A percentile compares a stretch with the other conserved stretches of the same genome.
Evolutionary conservation across 1,284 basidiomycete genomes (phyloP).

Genomic region (Tremellales sp.): DNA sequence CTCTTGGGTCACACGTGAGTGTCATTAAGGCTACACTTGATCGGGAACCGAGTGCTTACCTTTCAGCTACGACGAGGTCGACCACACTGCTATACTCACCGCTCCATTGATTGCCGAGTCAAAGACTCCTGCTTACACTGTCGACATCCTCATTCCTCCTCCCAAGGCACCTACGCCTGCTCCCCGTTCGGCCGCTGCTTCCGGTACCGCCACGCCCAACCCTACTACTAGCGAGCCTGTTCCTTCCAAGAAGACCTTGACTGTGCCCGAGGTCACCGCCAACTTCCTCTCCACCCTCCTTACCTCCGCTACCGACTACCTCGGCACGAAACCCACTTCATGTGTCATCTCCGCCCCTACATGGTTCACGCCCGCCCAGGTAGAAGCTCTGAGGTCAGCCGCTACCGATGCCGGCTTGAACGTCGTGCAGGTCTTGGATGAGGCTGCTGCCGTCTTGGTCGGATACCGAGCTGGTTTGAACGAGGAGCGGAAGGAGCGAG

Average conservation of each 20-base stretch:
- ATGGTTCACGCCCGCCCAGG: constrained; percentile 68
- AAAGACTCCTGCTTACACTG: constrained; percentile 79
- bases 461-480: constrained; percentile 48
- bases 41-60: neutral
- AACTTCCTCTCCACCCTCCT: constrained; percentile 83
- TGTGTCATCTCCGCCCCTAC: constrained; percentile 81
- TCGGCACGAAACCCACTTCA: constrained; percentile 71
- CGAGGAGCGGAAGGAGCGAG: constrained; percentile 46
- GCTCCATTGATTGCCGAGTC: constrained; percentile 60
- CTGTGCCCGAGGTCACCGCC: constrained; percentile 76
- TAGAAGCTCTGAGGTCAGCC: constrained; percentile 66
- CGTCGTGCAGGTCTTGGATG: constrained; percentile 79
- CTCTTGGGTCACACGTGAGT: constrained; percentile 77
- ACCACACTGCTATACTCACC: constrained; percentile 49
- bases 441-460: constrained; percentile 66
- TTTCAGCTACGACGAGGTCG: constrained; percentile 45
- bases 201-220: constrained; percentile 66
- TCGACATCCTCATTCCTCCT: constrained; percentile 71
- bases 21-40: neutral
- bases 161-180: constrained; percentile 56
- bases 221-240: constrained; percentile 69
- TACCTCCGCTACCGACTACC: constrained; percentile 85
- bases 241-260: constrained; percentile 68
- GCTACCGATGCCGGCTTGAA: constrained; percentile 76
- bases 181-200: constrained; percentile 51